Evolutionary conservation across 2,329 filamentous ascomycete genomes (phyloP).

Genomic region (Claviceps pazoutovae): DNA sequence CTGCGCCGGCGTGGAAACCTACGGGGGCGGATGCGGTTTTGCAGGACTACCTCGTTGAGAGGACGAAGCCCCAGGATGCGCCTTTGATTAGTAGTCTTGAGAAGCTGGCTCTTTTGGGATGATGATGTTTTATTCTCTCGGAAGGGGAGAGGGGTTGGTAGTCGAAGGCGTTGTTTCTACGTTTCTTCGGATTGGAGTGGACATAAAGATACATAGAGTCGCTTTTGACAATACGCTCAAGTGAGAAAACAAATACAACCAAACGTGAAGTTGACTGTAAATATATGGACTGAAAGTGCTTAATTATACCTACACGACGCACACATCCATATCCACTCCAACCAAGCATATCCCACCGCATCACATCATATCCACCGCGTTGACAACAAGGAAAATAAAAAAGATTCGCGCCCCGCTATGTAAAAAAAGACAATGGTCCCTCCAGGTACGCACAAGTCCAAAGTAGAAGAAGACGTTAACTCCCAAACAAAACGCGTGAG

Average conservation of each 20-base stretch:
- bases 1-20: conserved; percentile 16
- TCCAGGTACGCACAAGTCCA: background rate
- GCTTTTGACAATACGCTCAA: too few species aligned
- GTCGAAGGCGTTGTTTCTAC: too few species aligned
- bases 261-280: too few species aligned
- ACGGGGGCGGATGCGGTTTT: conserved; percentile 39
- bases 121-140: background rate
- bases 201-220: too few species aligned
- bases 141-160: too few species aligned
- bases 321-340: background rate
- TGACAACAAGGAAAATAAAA: background rate
- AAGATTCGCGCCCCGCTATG: conserved; percentile 16
- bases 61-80: conserved; percentile 30
- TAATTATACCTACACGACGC: too few species aligned
- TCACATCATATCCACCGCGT: background rate
- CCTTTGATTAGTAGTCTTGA: conserved; percentile 35
- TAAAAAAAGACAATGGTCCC: conserved; percentile 6
- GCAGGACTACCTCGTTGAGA: conserved; percentile 33
- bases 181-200: too few species aligned
- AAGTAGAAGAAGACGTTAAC: background rate
- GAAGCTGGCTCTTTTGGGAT: conserved; percentile 37
- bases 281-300: too few species aligned
- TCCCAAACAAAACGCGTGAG: background rate
- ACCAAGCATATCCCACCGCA: background rate
- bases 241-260: too few species aligned